A percentile compares a stretch with the other conserved stretches of the same genome.
phyloP scores from a whole-genome alignment of 73 alveolate genomes.

The Tetrahymena thermophila region DNA sequence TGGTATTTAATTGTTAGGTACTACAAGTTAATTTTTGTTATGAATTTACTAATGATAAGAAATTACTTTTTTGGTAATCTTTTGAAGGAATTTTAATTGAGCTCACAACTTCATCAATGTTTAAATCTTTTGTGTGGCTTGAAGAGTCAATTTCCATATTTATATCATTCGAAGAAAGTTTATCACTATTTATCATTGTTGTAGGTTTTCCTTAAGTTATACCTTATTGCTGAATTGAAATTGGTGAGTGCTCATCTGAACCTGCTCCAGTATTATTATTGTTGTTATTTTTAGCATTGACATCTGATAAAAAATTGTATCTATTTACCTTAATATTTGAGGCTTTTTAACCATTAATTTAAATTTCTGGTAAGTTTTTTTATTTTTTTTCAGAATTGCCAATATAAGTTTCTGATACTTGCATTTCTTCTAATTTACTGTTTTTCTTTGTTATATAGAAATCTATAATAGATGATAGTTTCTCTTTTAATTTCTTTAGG shows the following conservation, averaged over 20 bases:
- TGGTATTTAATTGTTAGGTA: neutral
- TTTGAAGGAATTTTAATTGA: neutral
- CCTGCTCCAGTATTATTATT: neutral
- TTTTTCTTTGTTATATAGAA: neutral
- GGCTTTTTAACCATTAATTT: neutral
- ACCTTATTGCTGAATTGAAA: neutral
- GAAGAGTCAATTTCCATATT: neutral
- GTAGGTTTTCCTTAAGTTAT: neutral
- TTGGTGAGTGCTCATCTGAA: neutral
- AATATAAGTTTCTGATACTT: neutral
- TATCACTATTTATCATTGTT: neutral
- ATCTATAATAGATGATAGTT: neutral
- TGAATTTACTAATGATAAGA: neutral
- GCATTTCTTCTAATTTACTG: neutral
- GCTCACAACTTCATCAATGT: neutral
- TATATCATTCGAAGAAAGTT: neutral
- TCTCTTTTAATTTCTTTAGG: neutral
- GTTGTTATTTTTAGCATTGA: neutral
- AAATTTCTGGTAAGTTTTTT: neutral
- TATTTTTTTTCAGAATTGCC: neutral
- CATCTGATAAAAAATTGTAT: neutral
- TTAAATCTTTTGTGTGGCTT: neutral
- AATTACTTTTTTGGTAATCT: neutral
- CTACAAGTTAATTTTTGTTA: neutral
- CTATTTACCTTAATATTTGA: neutral